Evolutionary conservation across 371 early-diverging fungal species (phyloP).

Genomic region (Mycotypha africana): DNA sequence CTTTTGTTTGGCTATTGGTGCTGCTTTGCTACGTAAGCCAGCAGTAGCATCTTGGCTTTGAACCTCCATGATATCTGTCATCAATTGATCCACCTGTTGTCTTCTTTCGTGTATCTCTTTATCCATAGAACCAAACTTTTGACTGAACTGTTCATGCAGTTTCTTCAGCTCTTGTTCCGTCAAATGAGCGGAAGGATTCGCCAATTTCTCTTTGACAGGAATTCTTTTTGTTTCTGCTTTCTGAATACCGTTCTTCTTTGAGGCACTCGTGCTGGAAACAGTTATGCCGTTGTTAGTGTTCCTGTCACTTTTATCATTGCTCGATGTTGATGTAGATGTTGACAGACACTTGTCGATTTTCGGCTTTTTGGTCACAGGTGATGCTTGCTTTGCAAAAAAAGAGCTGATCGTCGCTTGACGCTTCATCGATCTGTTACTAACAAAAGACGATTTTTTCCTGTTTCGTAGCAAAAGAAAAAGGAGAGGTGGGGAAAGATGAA

Average conservation of each 20-base stretch:
- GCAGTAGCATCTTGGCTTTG: slow-evolving; percentile 1
- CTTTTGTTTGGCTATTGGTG: too few relatives aligned
- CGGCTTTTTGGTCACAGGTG: not conserved
- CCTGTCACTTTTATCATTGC: not conserved
- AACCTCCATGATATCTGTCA: not conserved
- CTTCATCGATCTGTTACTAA: too few relatives aligned
- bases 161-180: too few relatives aligned
- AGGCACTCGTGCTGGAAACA: too few relatives aligned
- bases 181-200: too few relatives aligned
- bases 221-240: too few relatives aligned
- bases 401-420: slow-evolving; percentile 23
- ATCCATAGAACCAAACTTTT: slow-evolving; percentile 20
- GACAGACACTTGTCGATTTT: not conserved
- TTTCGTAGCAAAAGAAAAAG: slow-evolving; percentile 3
- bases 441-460: slow-evolving; percentile 1
- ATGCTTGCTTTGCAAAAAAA: slow-evolving; percentile 13
- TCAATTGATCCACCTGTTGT: slow-evolving; percentile 3
- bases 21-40: too few relatives aligned
- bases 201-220: too few relatives aligned
- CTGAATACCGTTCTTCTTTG: too few relatives aligned
- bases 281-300: not conserved
- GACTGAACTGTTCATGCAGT: slow-evolving; percentile 15
- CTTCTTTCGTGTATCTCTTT: slow-evolving; percentile 12
- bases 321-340: not conserved
- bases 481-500: not conserved